Evolutionary conservation across 2,329 filamentous ascomycete species (phyloP).

Genomic region (Aspergillus cejpii): DNA sequence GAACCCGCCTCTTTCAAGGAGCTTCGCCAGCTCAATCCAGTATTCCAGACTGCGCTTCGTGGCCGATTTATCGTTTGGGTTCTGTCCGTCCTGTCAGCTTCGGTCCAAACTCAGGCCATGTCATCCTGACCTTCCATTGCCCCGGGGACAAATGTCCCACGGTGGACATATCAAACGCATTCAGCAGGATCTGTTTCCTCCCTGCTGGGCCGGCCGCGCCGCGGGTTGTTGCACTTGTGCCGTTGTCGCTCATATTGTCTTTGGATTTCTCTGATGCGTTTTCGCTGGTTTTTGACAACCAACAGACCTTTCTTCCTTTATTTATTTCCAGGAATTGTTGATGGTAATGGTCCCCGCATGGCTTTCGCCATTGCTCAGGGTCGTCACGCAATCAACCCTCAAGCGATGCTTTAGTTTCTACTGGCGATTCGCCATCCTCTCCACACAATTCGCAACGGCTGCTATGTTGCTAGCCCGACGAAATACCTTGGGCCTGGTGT

Average conservation of each 20-base stretch:
- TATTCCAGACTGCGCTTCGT: constrained; percentile 56
- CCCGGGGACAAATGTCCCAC: constrained; percentile 59
- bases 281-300: background rate
- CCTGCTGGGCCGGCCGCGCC: constrained; percentile 2
- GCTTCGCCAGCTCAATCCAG: constrained; percentile 58
- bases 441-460: constrained; percentile 14
- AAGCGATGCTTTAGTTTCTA: background rate
- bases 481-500: background rate
- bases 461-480: no score
- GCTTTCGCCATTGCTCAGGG: constrained; percentile 11
- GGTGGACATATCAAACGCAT: constrained; percentile 61
- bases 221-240: background rate
- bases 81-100: constrained; percentile 35
- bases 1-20: constrained; percentile 56
- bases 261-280: constrained; percentile 4
- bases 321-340: background rate
- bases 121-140: constrained; percentile 60
- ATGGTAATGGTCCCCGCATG: constrained; percentile 3
- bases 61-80: constrained; percentile 55
- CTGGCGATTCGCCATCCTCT: constrained; percentile 18
- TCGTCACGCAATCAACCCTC: constrained; percentile 9
- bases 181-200: constrained; percentile 54
- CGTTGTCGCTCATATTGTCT: constrained; percentile 18
- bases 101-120: no score
- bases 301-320: background rate